These are phyloP conservation scores for Colletotrichum nymphaeae DNA, from an alignment of 2,329 filamentous ascomycete species.

Conservation along the genomic window DNA sequence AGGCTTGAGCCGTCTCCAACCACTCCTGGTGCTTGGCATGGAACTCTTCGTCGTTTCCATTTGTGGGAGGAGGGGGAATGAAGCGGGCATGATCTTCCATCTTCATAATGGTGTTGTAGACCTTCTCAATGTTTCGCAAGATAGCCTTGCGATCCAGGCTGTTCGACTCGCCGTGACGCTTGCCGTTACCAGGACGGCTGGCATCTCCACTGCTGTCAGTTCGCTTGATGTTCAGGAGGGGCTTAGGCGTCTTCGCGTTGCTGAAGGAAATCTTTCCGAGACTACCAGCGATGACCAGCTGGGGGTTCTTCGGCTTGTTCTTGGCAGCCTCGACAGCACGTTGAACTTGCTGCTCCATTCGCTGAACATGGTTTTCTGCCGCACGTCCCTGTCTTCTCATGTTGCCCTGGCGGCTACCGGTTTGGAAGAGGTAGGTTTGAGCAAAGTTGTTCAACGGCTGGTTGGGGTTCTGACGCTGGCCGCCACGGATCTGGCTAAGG, in stretches of 20 bases:
- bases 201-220: constrained; percentile 74
- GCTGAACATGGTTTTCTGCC: constrained; percentile 96
- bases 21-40: constrained; percentile 83
- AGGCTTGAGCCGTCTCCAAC: constrained; percentile 75
- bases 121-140: constrained; percentile 86
- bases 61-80: constrained; percentile 73
- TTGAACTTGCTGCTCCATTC: constrained; percentile 99
- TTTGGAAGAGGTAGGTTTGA: constrained; percentile 97
- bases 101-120: constrained; percentile 90
- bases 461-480: constrained; percentile 88
- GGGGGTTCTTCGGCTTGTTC: constrained; percentile 96
- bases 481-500: constrained; percentile 91
- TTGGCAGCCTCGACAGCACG: constrained; percentile 97
- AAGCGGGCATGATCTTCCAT: constrained; percentile 93
- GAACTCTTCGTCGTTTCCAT: constrained; percentile 73
- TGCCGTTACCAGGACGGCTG: constrained; percentile 63
- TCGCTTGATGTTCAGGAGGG: constrained; percentile 94
- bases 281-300: constrained; percentile 95
- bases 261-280: constrained; percentile 98
- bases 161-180: constrained; percentile 47
- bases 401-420: constrained; percentile 82
- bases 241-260: constrained; percentile 97
- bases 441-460: constrained; percentile 96
- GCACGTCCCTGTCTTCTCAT: constrained; percentile 81
- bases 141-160: constrained; percentile 84